phyloP scores from a whole-genome alignment of 2,329 filamentous ascomycete genomes.

The Botrytis hyacinthi region DNA sequence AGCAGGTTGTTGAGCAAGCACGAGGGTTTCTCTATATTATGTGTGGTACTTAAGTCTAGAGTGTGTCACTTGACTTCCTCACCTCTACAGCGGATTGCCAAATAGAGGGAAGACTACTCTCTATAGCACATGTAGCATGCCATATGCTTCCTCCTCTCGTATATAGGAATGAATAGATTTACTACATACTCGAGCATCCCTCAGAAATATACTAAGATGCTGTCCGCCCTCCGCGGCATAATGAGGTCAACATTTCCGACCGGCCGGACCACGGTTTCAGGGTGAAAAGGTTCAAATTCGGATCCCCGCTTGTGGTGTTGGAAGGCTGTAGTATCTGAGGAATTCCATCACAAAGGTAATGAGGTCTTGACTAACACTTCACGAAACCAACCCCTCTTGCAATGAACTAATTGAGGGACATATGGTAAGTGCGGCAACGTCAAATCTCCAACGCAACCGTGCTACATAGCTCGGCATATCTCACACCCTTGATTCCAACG shows the following conservation, averaged over 20 bases:
- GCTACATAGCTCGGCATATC: neutral
- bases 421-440: neutral
- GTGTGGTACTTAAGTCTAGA: neutral
- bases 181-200: neutral
- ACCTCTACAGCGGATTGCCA: neutral
- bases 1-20: neutral
- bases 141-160: neutral
- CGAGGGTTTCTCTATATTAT: neutral
- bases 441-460: neutral
- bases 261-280: neutral
- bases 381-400: neutral
- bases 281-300: neutral
- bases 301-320: neutral
- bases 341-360: neutral
- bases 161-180: neutral
- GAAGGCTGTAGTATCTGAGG: neutral
- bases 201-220: neutral
- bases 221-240: neutral
- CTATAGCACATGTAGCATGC: neutral
- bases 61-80: neutral
- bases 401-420: neutral
- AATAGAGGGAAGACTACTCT: no score
- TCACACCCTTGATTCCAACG: neutral
- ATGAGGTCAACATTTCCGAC: neutral
- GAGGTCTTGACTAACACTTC: neutral